These are phyloP conservation scores for Saccharata proteae DNA, from an alignment of 2,329 filamentous ascomycete genomes.

Conservation along the genomic window DNA sequence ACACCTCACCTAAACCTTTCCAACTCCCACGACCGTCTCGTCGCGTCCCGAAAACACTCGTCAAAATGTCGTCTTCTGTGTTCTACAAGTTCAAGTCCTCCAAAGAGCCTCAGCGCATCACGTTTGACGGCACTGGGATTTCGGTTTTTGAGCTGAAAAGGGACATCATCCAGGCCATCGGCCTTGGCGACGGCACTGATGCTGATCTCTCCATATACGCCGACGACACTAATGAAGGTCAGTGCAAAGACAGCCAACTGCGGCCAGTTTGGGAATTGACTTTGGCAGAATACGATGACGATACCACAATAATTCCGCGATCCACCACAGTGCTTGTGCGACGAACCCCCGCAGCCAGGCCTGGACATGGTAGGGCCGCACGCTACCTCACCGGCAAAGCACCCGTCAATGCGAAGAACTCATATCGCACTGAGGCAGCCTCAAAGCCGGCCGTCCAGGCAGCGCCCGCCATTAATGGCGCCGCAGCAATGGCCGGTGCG, in stretches of 20 bases:
- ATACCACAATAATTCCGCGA: slow-evolving; percentile 91
- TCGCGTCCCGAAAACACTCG: background rate
- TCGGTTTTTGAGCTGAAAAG: slow-evolving; percentile 98
- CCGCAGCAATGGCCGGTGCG: slow-evolving; percentile 58
- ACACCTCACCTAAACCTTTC: background rate
- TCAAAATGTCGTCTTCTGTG: slow-evolving; percentile 78
- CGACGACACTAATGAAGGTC: slow-evolving; percentile 83
- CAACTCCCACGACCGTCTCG: background rate
- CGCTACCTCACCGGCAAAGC: slow-evolving; percentile 95
- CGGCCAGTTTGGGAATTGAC: no score
- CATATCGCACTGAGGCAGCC: slow-evolving; percentile 52
- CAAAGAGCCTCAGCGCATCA: slow-evolving; percentile 85
- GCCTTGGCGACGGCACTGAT: slow-evolving; percentile 87
- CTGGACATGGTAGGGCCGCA: slow-evolving; percentile 79
- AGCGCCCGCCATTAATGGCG: slow-evolving; percentile 36
- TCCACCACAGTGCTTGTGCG: slow-evolving; percentile 89
- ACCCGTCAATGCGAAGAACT: slow-evolving; percentile 76
- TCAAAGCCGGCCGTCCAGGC: slow-evolving; percentile 37
- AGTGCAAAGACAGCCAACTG: slow-evolving; percentile 20
- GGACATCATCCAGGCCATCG: slow-evolving; percentile 92
- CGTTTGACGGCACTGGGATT: slow-evolving; percentile 94
- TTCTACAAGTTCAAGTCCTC: slow-evolving; percentile 99
- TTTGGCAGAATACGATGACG: slow-evolving; percentile 96
- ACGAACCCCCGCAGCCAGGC: slow-evolving; percentile 69
- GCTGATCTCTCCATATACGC: slow-evolving; percentile 93